These are phyloP conservation scores for Beauveria caledonica DNA, from an alignment of 2,329 filamentous ascomycete genomes.

Conservation along the genomic window DNA sequence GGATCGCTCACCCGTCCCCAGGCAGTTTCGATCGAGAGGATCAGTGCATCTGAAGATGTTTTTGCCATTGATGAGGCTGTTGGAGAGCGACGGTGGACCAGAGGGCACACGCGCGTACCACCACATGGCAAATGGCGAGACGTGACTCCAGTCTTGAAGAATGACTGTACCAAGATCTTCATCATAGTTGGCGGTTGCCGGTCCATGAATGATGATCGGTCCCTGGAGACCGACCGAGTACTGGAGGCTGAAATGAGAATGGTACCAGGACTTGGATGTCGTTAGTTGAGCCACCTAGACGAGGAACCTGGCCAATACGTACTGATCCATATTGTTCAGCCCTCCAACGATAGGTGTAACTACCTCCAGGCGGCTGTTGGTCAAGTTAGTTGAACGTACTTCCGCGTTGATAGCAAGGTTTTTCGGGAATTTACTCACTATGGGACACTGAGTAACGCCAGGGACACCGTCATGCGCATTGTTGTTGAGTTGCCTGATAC, in stretches of 20 bases:
- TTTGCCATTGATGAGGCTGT: constrained; percentile 36
- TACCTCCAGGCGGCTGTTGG: constrained; percentile 33
- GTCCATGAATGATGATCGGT: constrained; percentile 53
- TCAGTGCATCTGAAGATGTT: neutral
- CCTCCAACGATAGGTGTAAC: constrained; percentile 48
- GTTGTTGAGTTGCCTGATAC: constrained; percentile 47
- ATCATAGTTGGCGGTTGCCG: constrained; percentile 51
- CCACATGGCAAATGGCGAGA: neutral
- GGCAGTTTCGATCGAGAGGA: constrained; percentile 11
- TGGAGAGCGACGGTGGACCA: constrained; percentile 17
- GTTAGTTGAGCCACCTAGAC: neutral
- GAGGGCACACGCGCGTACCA: neutral
- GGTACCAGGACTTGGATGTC: constrained; percentile 40
- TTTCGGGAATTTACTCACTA: constrained; percentile 16
- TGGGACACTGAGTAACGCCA: constrained; percentile 40
- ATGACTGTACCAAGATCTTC: constrained; percentile 53
- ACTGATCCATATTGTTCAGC: constrained; percentile 43
- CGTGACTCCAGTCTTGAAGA: constrained; percentile 52
- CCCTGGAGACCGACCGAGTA: constrained; percentile 50
- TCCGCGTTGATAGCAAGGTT: too few species aligned
- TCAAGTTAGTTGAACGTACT: neutral
- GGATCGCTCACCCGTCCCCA: constrained; percentile 24
- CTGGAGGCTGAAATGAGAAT: constrained; percentile 47
- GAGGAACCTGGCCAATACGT: neutral
- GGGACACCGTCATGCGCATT: constrained; percentile 50